Base-by-base conservation (phyloP, 2,329 filamentous ascomycete genomes). In the Penicillium sp. region DNA sequence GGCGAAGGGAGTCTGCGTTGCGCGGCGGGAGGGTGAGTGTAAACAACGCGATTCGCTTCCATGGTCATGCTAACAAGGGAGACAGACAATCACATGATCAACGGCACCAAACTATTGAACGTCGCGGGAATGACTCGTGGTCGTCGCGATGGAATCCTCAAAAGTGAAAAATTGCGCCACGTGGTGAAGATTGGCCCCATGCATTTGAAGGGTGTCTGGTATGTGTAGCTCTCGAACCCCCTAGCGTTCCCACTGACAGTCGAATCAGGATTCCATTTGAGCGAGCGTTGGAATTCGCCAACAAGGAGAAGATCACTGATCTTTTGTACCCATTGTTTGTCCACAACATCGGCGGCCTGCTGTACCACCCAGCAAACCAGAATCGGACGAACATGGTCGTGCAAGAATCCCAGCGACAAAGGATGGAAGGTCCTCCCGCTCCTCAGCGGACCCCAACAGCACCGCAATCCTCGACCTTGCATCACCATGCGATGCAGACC, bases 291-390 rank as follows among this genome's bases (percentile, higher is more conserved):
- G 95, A 98, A 69, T 98, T 99, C 73, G 95, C 95, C 64, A 99
- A 99, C 81, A 98, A 97, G 83, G 95, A 99, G 77, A 98, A 98
- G 80, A 99, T 98, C 63, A 98, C 95, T 0, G 93, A 98, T 77
- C 81, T 93, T 48, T 80, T 98, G 54, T 99, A 98, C 75, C 95
- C 95, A 52, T 82, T 99, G 49, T 99, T 99, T 74, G 95, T 98
- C 39, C 93, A 98, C 77, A 96, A 98, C 77, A 98, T 98, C 72
- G 92, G 92, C 59, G 90, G 92, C 57, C 82, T 98, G 63, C 84
- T 98, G 50, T 98, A 97, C 75, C 93, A 98, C 73, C 93, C 95
- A 0, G 69, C 72, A 21, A 97, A 97, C 73, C 89, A 92, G 71
- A 90, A 80, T 63, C 83, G 91, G 65, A 91, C 89, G 47, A 92